Base-by-base conservation (phyloP, 371 early-diverging fungal genomes). In the Mortierella sp. region DNA sequence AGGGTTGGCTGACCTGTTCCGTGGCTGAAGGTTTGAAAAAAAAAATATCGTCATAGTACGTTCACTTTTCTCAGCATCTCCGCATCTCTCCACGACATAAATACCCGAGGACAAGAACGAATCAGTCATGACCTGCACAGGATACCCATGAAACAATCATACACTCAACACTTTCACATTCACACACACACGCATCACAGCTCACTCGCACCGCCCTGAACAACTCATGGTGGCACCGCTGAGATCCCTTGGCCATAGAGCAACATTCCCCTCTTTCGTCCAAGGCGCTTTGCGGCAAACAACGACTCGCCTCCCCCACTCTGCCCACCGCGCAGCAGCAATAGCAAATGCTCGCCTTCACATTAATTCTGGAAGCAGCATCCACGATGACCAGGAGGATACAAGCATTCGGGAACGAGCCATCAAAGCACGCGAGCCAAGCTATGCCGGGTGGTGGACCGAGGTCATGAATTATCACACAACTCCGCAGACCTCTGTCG, bases 371-470 rank as follows among this genome's bases (percentile, higher is more conserved):
- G 24, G 24, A 8, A 29, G 0, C 16, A 55, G 38, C 27, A 27
- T 27, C 18, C 18, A 35, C 18, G 35, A 41, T 5, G 56, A 32
- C 44, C 24, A 72, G 3, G 48, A 71, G 18, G 29, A 46, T 2
- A 56, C 38, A 2, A 58, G 41, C 55, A 43, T 32, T 41, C 75
- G 84, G 29, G 60, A 48, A 18, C 76, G 60, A 24, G 81, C 85
- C 29, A 71, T 76, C 46, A 63, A 56, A 35, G 85, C 75, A 38
- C 85, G 82, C 21, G 27, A 63, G 35, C 83, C 87, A 2, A 77
- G 49, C 56, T 86, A 86, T 71, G 49, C 51, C 6, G 87, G 87
- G 5, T 86, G 87, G 87, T 86, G 87, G 87, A 86, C 87, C 46
- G 82, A 82, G 48, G 55, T 86, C 63, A 63, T 86, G 80, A 80